These are phyloP conservation scores for Bipolaris zeicola DNA, from an alignment of 2,329 filamentous ascomycete genomes.

Conservation along the genomic window DNA sequence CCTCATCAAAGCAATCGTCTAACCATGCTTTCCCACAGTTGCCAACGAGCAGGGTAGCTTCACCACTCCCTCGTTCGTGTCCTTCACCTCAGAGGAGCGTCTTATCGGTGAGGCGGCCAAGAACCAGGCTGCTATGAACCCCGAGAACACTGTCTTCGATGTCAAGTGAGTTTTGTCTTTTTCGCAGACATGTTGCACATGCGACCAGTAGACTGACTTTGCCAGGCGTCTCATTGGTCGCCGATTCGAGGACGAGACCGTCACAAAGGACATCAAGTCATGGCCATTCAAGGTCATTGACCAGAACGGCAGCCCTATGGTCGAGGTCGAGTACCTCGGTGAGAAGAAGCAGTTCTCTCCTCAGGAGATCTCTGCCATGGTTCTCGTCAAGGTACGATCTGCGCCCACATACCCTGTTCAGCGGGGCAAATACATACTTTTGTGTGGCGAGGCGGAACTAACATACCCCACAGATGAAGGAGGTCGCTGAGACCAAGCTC, in stretches of 20 bases:
- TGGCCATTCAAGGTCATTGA: constrained; percentile 99
- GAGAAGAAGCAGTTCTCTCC: constrained; percentile 96
- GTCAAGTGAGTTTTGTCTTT: constrained; percentile 76
- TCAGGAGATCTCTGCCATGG: constrained; percentile 99
- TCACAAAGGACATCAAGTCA: constrained; percentile 98
- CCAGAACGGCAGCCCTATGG: constrained; percentile 83
- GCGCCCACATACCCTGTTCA: not conserved
- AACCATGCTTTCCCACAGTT: constrained; percentile 57
- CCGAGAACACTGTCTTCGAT: constrained; percentile 96
- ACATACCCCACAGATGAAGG: constrained; percentile 79
- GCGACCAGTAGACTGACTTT: constrained; percentile 38
- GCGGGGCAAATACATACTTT: not conserved
- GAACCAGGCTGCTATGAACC: constrained; percentile 99
- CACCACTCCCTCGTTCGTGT: constrained; percentile 98
- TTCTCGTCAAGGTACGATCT: constrained; percentile 82
- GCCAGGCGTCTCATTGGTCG: constrained; percentile 93
- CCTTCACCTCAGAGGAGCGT: constrained; percentile 98
- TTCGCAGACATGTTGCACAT: not conserved
- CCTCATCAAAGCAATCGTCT: constrained; percentile 17
- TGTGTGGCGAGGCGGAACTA: constrained; percentile 14
- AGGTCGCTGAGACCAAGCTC: constrained; percentile 97
- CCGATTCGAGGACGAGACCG: constrained; percentile 90
- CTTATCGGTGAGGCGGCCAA: constrained; percentile 99
- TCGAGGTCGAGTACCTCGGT: constrained; percentile 93
- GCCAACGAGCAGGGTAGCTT: constrained; percentile 99